Conservation (phyloP, 169 alveolate genomes). For the Plasmodium reichenowi region DNA sequence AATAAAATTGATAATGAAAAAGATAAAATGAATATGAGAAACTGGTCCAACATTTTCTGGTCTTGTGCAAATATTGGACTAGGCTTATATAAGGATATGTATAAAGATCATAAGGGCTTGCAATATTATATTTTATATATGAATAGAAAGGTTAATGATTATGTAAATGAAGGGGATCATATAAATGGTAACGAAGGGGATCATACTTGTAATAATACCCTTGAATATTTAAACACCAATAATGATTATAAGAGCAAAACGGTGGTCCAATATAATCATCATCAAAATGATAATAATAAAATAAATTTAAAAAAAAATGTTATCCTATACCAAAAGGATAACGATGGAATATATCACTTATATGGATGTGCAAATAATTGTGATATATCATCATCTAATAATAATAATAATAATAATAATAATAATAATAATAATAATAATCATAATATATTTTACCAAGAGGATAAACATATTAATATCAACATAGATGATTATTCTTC, state of each 20-base stretch:
- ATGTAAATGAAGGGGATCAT: neutral
- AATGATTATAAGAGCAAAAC: too few relatives aligned
- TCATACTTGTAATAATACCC: neutral
- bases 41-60: slow-evolving; percentile 66
- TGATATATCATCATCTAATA: neutral
- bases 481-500: neutral
- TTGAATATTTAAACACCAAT: too few relatives aligned
- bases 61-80: slow-evolving; percentile 68
- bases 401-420: neutral
- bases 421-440: neutral
- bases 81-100: slow-evolving; percentile 34
- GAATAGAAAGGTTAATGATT: neutral
- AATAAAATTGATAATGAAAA: slow-evolving; percentile 42
- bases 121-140: slow-evolving; percentile 2
- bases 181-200: neutral
- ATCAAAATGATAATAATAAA: neutral
- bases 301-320: neutral
- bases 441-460: neutral
- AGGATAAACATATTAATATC: neutral
- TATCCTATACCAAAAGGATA: neutral
- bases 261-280: neutral
- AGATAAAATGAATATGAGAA: slow-evolving; percentile 57
- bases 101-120: slow-evolving; percentile 8
- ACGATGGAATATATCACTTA: neutral
- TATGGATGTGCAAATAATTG: neutral